Conservation (phyloP, 2,329 filamentous ascomycete species). For the Cladosporium sp. region DNA sequence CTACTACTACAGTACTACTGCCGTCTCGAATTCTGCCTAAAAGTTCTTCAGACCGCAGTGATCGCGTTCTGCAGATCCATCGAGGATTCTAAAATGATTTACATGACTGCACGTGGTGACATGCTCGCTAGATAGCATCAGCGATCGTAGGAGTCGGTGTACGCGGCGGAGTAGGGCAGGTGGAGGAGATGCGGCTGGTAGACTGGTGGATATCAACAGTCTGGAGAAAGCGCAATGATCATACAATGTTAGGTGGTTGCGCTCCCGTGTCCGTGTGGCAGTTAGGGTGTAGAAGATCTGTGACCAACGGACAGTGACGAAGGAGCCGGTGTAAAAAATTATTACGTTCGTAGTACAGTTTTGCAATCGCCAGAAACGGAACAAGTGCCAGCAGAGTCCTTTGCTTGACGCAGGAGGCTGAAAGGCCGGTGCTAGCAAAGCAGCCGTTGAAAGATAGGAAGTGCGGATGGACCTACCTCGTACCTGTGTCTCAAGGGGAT, state of each 20-base stretch:
- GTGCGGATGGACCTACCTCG: not conserved
- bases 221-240: not conserved
- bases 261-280: not conserved
- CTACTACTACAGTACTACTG: not conserved
- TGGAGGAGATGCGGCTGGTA: not conserved
- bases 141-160: not conserved
- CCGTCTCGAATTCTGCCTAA: not conserved
- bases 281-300: not conserved
- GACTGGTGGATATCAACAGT: not conserved
- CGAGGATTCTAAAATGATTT: not conserved
- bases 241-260: not conserved
- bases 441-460: not conserved
- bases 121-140: conserved; percentile 2
- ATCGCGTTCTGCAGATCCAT: conserved; percentile 9
- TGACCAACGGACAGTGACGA: not conserved
- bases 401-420: not conserved
- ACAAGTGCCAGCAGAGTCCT: not conserved
- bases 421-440: not conserved
- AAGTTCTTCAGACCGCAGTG: not conserved
- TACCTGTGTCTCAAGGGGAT: not conserved
- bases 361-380: not conserved
- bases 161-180: conserved; percentile 9
- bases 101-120: not conserved
- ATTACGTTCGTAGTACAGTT: not conserved
- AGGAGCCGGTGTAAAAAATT: not conserved